Evolutionary conservation across 2,329 filamentous ascomycete genomes (phyloP).

Genomic region (Ophiostoma pallidulum): DNA sequence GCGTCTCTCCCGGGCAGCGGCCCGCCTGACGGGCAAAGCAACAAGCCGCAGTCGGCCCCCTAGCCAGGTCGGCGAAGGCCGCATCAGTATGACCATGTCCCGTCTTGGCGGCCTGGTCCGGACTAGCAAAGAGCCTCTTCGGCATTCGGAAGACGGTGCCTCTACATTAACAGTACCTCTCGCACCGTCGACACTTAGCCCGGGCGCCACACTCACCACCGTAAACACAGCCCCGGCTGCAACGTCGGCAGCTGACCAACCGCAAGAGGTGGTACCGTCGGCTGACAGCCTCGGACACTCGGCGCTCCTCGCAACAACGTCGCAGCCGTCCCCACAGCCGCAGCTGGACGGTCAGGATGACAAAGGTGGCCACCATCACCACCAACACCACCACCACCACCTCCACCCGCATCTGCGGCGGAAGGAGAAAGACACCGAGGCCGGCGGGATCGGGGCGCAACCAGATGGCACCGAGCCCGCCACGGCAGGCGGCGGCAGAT

Average conservation of each 20-base stretch:
- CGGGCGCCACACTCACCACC: neutral
- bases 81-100: slow-evolving; percentile 48
- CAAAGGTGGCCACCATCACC: slow-evolving; percentile 4
- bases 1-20: slow-evolving; percentile 48
- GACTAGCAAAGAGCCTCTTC: slow-evolving; percentile 39
- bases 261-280: neutral
- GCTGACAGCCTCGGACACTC: neutral
- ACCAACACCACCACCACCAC: slow-evolving; percentile 15
- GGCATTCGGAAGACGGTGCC: slow-evolving; percentile 21
- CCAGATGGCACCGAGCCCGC: neutral
- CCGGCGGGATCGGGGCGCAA: neutral
- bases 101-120: slow-evolving; percentile 44
- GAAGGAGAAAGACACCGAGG: slow-evolving; percentile 11
- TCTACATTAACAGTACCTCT: neutral
- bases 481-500: neutral
- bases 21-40: slow-evolving; percentile 36
- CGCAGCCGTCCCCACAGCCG: neutral
- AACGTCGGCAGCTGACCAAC: neutral
- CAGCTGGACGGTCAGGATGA: slow-evolving; percentile 6
- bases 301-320: neutral
- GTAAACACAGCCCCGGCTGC: neutral
- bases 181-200: slow-evolving; percentile 18
- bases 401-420: slow-evolving; percentile 15
- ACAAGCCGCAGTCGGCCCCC: slow-evolving; percentile 43
- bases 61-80: slow-evolving; percentile 49